Percentiles rank a stretch among this genome's conserved stretches.
These are phyloP conservation scores for Leptodermis oblonga DNA, from an alignment of 257 asterid genomes.

Conservation along the genomic window DNA sequence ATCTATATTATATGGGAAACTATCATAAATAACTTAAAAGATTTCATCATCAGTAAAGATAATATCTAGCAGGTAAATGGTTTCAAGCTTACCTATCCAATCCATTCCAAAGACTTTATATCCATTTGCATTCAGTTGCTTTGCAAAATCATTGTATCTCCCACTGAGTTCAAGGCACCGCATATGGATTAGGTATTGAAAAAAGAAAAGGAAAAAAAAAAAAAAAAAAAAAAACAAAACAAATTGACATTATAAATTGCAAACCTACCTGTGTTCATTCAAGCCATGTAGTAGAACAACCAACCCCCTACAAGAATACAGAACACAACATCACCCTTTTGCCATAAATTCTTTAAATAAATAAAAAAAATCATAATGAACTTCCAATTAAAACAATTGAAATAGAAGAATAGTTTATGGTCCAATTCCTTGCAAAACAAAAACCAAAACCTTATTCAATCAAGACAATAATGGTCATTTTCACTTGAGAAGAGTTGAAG, in stretches of 20 bases:
- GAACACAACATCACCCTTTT: background rate
- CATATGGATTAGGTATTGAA: background rate
- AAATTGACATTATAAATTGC: background rate
- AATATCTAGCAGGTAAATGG: conserved; percentile 2
- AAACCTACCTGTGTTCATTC: conserved; percentile 76
- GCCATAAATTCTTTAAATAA: background rate
- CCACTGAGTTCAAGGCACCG: conserved; percentile 45
- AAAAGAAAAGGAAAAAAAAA: too few relatives aligned
- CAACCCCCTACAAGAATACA: conserved; percentile 52
- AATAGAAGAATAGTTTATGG: background rate
- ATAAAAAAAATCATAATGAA: background rate
- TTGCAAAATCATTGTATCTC: conserved; percentile 71
- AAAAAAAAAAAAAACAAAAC: conserved; percentile 2
- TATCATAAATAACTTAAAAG: background rate
- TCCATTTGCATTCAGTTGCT: conserved; percentile 76
- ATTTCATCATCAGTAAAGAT: background rate
- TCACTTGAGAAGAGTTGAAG: background rate
- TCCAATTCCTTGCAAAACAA: background rate
- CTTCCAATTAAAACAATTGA: background rate
- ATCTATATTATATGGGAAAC: background rate
- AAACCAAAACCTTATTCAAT: too few relatives aligned
- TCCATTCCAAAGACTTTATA: conserved; percentile 92
- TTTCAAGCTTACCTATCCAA: conserved; percentile 78
- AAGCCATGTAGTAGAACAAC: conserved; percentile 75
- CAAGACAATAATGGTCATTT: background rate